These are phyloP conservation scores for Harringtonia lauricola DNA, from an alignment of 2,329 filamentous ascomycete species.

Conservation along the genomic window DNA sequence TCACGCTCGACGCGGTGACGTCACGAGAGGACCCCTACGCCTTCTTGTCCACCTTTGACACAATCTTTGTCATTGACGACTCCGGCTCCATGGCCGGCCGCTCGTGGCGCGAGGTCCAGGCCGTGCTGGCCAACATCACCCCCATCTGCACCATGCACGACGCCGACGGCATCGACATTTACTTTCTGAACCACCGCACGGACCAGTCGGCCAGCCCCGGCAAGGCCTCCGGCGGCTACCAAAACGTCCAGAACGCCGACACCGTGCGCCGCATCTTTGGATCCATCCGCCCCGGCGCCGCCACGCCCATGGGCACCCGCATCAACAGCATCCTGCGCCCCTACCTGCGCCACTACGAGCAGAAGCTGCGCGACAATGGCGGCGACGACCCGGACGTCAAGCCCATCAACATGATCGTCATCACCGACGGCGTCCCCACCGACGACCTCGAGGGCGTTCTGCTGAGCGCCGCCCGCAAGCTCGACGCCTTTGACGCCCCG, in stretches of 20 bases:
- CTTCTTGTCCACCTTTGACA: conserved; percentile 74
- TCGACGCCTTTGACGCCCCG: conserved; percentile 60
- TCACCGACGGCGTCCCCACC: conserved; percentile 76
- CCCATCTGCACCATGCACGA: conserved; percentile 76
- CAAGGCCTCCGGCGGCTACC: conserved; percentile 43
- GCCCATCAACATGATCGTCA: conserved; percentile 82
- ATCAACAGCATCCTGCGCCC: conserved; percentile 61
- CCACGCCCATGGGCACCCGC: conserved; percentile 65
- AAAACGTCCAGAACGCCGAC: conserved; percentile 45
- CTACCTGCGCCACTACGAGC: conserved; percentile 51
- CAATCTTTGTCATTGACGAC: conserved; percentile 84
- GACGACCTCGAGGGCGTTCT: conserved; percentile 71
- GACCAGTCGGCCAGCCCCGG: conserved; percentile 20
- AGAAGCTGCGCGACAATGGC: conserved; percentile 13
- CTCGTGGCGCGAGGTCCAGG: conserved; percentile 65
- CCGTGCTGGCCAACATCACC: conserved; percentile 61
- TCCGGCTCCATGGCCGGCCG: conserved; percentile 72
- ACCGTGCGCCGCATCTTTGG: conserved; percentile 61
- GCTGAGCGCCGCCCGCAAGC: conserved; percentile 52
- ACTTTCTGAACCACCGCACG: conserved; percentile 67
- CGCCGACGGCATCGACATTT: conserved; percentile 76
- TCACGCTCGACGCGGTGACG: conserved; percentile 14
- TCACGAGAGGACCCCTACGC: conserved; percentile 56
- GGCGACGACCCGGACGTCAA: conserved; percentile 39
- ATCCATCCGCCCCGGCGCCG: conserved; percentile 49